phyloP scores from a whole-genome alignment of 2,329 filamentous ascomycete genomes.

The Pseudogymnoascus sp. region DNA sequence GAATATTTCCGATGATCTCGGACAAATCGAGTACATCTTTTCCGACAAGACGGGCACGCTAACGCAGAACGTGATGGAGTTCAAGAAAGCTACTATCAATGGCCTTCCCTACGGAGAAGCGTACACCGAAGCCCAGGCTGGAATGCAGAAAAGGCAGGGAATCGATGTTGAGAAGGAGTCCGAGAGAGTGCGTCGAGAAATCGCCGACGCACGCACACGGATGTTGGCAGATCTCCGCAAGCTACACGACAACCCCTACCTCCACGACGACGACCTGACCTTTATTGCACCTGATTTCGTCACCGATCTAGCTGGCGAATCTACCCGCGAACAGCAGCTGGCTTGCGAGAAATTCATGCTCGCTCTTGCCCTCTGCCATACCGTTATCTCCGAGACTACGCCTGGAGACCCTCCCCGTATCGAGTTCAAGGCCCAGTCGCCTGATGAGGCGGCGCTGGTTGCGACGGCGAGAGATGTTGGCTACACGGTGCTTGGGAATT shows the following conservation, averaged over 20 bases:
- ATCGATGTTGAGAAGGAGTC: conserved; percentile 77
- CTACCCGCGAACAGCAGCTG: conserved; percentile 64
- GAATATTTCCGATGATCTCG: conserved; percentile 97
- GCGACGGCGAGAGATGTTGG: conserved; percentile 94
- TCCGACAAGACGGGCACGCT: conserved; percentile 88
- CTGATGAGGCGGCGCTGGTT: conserved; percentile 90
- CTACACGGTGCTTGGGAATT: conserved; percentile 79
- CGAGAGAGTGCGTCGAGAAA: conserved; percentile 63
- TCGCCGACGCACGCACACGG: conserved; percentile 64
- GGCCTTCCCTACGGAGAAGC: conserved; percentile 92
- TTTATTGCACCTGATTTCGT: conserved; percentile 90
- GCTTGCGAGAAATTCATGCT: conserved; percentile 91
- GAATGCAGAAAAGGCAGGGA: conserved; percentile 87
- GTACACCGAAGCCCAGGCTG: conserved; percentile 92
- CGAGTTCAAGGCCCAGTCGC: conserved; percentile 93
- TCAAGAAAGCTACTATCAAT: conserved; percentile 96
- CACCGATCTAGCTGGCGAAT: conserved; percentile 68
- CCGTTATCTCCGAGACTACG: conserved; percentile 81
- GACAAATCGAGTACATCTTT: conserved; percentile 98
- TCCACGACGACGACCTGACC: conserved; percentile 81
- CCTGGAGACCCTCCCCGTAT: conserved; percentile 85
- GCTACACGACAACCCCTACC: conserved; percentile 81
- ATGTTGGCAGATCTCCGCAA: conserved; percentile 66
- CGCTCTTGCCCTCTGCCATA: conserved; percentile 86
- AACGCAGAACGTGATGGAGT: conserved; percentile 95